Evolutionary conservation across 1,284 basidiomycete species (phyloP).

Genomic region (Boletus smithii): DNA sequence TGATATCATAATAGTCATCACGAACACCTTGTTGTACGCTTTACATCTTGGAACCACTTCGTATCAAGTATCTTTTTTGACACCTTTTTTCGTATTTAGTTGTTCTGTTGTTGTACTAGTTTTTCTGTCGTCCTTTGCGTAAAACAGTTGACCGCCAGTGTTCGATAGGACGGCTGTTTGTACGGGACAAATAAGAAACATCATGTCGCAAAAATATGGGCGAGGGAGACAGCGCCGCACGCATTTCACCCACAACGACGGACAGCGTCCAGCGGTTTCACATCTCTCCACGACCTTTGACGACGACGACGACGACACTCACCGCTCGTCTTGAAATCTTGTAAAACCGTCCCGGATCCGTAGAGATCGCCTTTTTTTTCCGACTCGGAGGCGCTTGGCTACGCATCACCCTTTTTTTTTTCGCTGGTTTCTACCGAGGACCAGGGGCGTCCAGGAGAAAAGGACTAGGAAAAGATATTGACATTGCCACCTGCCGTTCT

Average conservation of each 20-base stretch:
- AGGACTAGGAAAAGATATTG: not conserved
- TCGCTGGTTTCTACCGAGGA: not conserved
- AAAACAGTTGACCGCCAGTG: not conserved
- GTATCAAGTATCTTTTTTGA: not conserved
- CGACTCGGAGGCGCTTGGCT: not conserved
- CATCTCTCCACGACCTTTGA: conserved; percentile 4
- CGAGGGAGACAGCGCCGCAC: conserved; percentile 23
- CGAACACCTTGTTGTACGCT: conserved; percentile 14
- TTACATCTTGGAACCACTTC: conserved; percentile 5
- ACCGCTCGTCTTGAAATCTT: conserved; percentile 46
- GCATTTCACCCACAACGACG: conserved; percentile 27
- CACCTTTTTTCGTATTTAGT: not conserved
- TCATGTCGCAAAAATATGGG: conserved; percentile 39
- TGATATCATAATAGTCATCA: conserved; percentile 10
- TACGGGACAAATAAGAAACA: conserved; percentile 35
- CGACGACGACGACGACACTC: conserved; percentile 3
- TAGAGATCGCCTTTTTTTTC: conserved; percentile 46
- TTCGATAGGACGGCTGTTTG: conserved; percentile 27
- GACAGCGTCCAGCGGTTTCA: not conserved
- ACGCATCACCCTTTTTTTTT: conserved; percentile 1
- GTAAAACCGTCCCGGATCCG: conserved; percentile 55
- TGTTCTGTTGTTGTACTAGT: conserved; percentile 2
- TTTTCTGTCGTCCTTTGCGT: not conserved
- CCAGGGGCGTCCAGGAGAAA: not conserved
- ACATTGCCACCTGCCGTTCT: not conserved